phyloP scores from a whole-genome alignment of 805 yeast species.

The Yamadazyma laniorum region DNA sequence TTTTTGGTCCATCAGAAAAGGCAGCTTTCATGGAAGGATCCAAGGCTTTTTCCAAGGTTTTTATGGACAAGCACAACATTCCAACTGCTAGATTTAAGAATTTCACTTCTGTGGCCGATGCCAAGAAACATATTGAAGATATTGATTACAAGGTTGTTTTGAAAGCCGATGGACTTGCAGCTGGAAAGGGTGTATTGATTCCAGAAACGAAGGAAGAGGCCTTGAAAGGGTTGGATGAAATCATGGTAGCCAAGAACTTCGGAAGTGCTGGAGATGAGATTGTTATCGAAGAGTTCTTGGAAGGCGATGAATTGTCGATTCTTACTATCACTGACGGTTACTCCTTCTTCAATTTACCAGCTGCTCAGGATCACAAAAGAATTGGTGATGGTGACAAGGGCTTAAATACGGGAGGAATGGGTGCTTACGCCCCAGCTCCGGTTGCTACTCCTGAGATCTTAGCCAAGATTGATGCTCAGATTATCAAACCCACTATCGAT shows the following conservation, averaged over 20 bases:
- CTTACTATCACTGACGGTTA: slow-evolving; percentile 93
- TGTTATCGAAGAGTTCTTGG: slow-evolving; percentile 92
- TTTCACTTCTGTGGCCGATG: slow-evolving; percentile 74
- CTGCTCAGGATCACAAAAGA: slow-evolving; percentile 98
- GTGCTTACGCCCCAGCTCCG: slow-evolving; percentile 98
- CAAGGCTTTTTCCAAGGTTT: slow-evolving; percentile 88
- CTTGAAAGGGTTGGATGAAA: slow-evolving; percentile 71
- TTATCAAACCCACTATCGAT: slow-evolving; percentile 87
- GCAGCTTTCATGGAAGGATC: slow-evolving; percentile 98
- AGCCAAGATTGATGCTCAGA: slow-evolving; percentile 64
- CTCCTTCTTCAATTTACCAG: slow-evolving; percentile 84
- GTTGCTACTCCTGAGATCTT: slow-evolving; percentile 77
- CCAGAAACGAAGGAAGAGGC: slow-evolving; percentile 87
- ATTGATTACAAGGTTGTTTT: slow-evolving; percentile 79
- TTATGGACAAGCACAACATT: slow-evolving; percentile 87
- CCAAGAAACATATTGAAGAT: slow-evolving; percentile 63
- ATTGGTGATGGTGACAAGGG: slow-evolving; percentile 92
- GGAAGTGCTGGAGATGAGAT: slow-evolving; percentile 92
- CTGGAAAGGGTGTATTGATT: slow-evolving; percentile 96
- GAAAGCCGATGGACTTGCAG: slow-evolving; percentile 98
- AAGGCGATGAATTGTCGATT: slow-evolving; percentile 95
- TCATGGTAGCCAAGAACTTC: slow-evolving; percentile 86
- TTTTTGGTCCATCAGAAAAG: slow-evolving; percentile 89
- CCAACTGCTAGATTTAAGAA: slow-evolving; percentile 92
- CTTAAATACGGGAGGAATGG: slow-evolving; percentile 99